These are phyloP conservation scores for Umbelopsis isabellina DNA, from an alignment of 192 early-diverging fungal genomes.

Conservation along the genomic window DNA sequence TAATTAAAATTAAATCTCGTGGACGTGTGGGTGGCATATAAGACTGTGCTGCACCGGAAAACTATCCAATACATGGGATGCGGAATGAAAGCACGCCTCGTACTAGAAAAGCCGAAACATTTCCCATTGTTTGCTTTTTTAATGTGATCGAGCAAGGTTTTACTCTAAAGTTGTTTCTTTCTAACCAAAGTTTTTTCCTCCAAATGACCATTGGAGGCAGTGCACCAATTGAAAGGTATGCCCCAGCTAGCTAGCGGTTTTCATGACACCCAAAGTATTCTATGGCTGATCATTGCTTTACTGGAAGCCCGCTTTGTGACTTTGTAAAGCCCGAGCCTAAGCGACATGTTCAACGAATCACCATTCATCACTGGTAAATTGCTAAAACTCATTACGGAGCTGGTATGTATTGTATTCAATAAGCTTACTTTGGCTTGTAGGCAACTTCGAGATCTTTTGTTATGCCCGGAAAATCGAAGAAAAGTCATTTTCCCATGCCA, in stretches of 20 bases:
- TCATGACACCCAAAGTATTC: not conserved
- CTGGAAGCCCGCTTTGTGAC: not conserved
- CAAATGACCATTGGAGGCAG: slow-evolving; percentile 6
- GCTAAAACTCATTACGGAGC: not conserved
- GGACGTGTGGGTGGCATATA: no score
- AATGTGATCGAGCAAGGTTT: slow-evolving; percentile 6
- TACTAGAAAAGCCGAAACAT: slow-evolving; percentile 11
- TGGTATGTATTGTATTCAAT: not conserved
- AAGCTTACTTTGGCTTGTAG: slow-evolving; percentile 44
- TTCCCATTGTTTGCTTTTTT: slow-evolving; percentile 22
- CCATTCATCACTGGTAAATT: slow-evolving; percentile 89
- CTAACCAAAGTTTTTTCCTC: not conserved
- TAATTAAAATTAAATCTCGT: no score
- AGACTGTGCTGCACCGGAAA: no score
- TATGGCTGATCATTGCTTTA: not conserved
- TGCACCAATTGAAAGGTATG: not conserved
- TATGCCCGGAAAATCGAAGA: slow-evolving; percentile 69
- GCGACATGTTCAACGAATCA: slow-evolving; percentile 78
- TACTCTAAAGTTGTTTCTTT: not conserved
- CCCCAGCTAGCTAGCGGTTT: not conserved
- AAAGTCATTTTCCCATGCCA: slow-evolving; percentile 84
- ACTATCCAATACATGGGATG: no score
- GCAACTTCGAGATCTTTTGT: slow-evolving; percentile 91
- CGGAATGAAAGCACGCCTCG: no score
- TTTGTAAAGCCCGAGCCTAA: slow-evolving; percentile 65